Base-by-base conservation (phyloP, 179 eudicot genomes). In the Monotropa hypopitys region DNA sequence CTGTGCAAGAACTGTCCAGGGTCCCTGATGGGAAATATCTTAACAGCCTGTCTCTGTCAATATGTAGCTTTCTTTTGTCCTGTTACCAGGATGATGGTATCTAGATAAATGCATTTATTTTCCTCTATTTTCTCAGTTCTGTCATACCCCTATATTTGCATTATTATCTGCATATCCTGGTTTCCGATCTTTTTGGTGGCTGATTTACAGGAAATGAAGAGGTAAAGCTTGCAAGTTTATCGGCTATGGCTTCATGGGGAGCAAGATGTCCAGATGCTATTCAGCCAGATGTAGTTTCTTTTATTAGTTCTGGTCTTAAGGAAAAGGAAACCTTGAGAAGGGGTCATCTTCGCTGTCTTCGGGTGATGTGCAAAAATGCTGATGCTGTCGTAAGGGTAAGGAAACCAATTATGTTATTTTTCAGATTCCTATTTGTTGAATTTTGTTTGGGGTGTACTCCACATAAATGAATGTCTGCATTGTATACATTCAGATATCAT, bases 81-180 rank as follows among this genome's bases (percentile, higher is more conserved):
- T 90, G 86, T 82, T 93, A 96, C 90, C 91, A 88, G 85, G 98
- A 91, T 78, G 98, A 96, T 54, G 98, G 99, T 93, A 82, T 45
- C 42, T 79, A 56, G 67, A 47, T 78, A 15, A 63, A 30, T 35
- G 0, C 68, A 10, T 59, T 8, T 54, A 18, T 16, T 80, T 77
- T n/a, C 56, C 45, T 16, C 30, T 45, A 26, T 35, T 68, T 74
- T 10, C n/a, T 30, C 33, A 50, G 26, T 69, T 47, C 50, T 73
- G 28, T 63, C 32, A 32, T 54, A 20, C 18, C 35, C 2, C 10
- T 0, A 18, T 66, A 40, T 40, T 65, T 7, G 30, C 32, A 33
- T 43, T 2, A 10, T 28, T 12, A 33, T 69, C 65, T 47, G 49
- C 70, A 57, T 47, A 20, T 57, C 5, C 7, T 23, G 30, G 26